Evolutionary conservation across 495 filamentous ascomycete species (phyloP).

Genomic region (Neurospora sp.): DNA sequence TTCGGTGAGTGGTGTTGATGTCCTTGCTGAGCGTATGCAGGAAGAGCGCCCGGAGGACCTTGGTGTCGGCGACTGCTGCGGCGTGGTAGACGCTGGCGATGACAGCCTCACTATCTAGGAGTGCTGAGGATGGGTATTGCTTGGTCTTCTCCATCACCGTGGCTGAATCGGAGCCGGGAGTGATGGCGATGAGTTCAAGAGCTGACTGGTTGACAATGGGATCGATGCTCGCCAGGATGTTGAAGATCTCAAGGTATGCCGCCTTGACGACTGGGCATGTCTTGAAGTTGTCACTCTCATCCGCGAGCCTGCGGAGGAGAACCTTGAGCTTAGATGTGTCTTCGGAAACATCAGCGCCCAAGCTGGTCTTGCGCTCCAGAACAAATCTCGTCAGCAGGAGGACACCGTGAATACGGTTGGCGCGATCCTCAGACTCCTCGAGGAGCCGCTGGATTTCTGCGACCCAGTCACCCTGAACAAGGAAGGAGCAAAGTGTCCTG

Average conservation of each 20-base stretch:
- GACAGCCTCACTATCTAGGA: conserved; percentile 12
- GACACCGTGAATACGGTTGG: conserved; percentile 48
- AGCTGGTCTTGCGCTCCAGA: conserved; percentile 35
- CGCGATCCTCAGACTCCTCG: conserved; percentile 6
- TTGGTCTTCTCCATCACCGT: neutral
- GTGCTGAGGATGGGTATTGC: conserved; percentile 7
- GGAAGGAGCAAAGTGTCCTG: conserved; percentile 59
- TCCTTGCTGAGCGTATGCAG: conserved; percentile 6
- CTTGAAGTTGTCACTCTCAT: conserved; percentile 8
- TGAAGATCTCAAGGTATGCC: conserved; percentile 31
- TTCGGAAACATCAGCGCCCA: conserved; percentile 18
- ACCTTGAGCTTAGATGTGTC: neutral
- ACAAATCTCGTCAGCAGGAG: conserved; percentile 48
- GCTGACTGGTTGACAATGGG: neutral
- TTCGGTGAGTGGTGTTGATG: conserved; percentile 18
- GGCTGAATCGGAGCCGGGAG: neutral
- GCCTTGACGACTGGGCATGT: conserved; percentile 27
- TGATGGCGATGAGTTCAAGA: neutral
- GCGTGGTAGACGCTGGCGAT: conserved; percentile 12
- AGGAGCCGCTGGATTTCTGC: conserved; percentile 40
- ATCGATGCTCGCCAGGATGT: conserved; percentile 17
- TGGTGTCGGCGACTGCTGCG: conserved; percentile 4
- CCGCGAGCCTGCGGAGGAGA: conserved; percentile 7
- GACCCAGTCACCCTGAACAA: conserved; percentile 42
- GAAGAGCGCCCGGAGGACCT: conserved; percentile 9